Evolutionary conservation across 371 early-diverging fungal species (phyloP).

Genomic region (Blastocladiella emersonii): DNA sequence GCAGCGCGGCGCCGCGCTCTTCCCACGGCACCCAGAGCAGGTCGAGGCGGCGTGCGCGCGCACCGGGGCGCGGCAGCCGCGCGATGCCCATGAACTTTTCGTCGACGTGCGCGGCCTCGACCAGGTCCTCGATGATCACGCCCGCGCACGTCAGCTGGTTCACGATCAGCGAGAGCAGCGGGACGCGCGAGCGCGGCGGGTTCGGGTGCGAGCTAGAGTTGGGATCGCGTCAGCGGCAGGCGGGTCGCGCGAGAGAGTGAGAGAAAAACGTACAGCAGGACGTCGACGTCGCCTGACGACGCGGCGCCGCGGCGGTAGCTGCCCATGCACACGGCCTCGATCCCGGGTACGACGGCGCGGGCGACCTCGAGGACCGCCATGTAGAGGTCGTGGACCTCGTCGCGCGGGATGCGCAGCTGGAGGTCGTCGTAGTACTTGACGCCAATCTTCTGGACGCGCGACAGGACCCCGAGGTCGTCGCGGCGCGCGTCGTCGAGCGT

Average conservation of each 20-base stretch:
- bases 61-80: conserved; percentile 4
- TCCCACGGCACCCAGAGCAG: conserved; percentile 13
- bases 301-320: conserved; percentile 23
- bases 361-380: conserved; percentile 9
- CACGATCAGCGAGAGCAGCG: conserved; percentile 11
- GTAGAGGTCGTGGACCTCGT: conserved; percentile 15
- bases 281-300: conserved; percentile 22
- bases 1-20: conserved; percentile 16
- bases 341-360: conserved; percentile 6
- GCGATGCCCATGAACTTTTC: conserved; percentile 8
- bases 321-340: conserved; percentile 17
- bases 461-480: conserved; percentile 10
- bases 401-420: conserved; percentile 21
- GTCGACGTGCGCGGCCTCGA: conserved; percentile 3
- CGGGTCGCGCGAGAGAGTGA: neutral
- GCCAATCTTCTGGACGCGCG: conserved; percentile 18
- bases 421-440: conserved; percentile 24
- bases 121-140: conserved; percentile 16
- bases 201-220: conserved; percentile 2
- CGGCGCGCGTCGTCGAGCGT: conserved; percentile 21
- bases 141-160: conserved; percentile 3
- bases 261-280: conserved; percentile 11
- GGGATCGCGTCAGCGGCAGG: neutral
- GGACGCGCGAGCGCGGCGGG: neutral
- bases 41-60: conserved; percentile 14